Percentiles rank a stretch among this genome's conserved stretches.
phyloP scores from a whole-genome alignment of 2,329 filamentous ascomycete species.

The Hypoxylon sp. region DNA sequence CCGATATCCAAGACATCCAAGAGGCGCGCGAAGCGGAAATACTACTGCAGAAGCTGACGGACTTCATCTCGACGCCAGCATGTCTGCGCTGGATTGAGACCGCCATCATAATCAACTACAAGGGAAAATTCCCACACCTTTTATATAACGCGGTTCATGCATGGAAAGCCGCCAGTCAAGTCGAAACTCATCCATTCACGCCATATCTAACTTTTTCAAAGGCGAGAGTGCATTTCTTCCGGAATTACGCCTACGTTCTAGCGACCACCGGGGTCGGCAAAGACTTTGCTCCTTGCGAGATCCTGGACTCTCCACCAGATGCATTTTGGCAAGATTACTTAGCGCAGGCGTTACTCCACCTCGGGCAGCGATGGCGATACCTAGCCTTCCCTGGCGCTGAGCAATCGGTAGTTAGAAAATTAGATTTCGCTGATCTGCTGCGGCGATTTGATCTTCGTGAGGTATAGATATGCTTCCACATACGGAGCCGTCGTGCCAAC shows the following conservation, averaged over 20 bases:
- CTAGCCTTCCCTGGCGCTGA: constrained; percentile 15
- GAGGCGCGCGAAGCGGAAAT: constrained; percentile 25
- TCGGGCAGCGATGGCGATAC: constrained; percentile 23
- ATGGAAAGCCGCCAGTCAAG: constrained; percentile 24
- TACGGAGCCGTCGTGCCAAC: not conserved
- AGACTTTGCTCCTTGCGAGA: constrained; percentile 20
- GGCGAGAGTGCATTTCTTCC: constrained; percentile 21
- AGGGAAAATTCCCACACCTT: constrained; percentile 31
- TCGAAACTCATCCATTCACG: constrained; percentile 20
- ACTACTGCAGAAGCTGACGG: constrained; percentile 23
- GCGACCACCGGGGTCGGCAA: constrained; percentile 30
- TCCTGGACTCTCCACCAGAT: constrained; percentile 26
- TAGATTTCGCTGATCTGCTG: not conserved
- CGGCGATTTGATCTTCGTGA: not conserved
- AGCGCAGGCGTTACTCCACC: constrained; percentile 17
- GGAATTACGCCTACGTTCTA: constrained; percentile 29
- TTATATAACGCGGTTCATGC: constrained; percentile 32
- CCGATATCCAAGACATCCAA: constrained; percentile 14
- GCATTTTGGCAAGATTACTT: constrained; percentile 13
- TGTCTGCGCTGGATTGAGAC: constrained; percentile 39
- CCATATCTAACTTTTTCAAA: constrained; percentile 32
- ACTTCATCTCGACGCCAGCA: constrained; percentile 31
- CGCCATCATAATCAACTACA: constrained; percentile 40
- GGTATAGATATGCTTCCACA: not conserved
- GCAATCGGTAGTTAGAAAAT: not conserved